Base-by-base conservation (phyloP, 257 asterid genomes). In the Schizonepeta tenuifolia region DNA sequence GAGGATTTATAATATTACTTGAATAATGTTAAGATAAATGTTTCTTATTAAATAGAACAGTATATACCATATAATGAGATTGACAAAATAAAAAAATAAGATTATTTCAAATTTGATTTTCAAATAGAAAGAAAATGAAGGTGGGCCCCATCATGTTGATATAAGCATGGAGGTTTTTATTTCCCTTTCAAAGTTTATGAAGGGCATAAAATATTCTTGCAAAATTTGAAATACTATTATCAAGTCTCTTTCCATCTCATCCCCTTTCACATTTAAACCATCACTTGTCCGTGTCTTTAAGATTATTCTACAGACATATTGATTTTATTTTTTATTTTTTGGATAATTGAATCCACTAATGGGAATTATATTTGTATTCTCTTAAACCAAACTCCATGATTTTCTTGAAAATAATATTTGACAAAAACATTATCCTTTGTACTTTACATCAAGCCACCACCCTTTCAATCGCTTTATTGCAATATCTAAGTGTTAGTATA, bases 181-280 rank as follows among this genome's bases (percentile, higher is more conserved):
- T 64, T 64, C 77, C 1, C 28, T 77, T 18, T 77, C 71, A 51
- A 76, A 46, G 4, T 54, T 69, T 14, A 14, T 54, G 44, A 14
- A 38, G 47, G 68, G 43, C 69, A 70, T 33, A 55, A 54, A 58
- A 64, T 62, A 54, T 43, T 62, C 17, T 40, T 53, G 46, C n/a
- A 53, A 69, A 58, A 17, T 51, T 47, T 75, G 60, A 61, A 49
- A 35, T 62, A 43, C 10, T 28, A 10, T 53, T 76, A 50, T 70
- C 63, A 31, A 63, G 72, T 70, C 50, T 62, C 62, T 70, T 60
- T 75, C 75, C 54, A 58, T 75, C 70, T 38, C 43, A 60, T 22
- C 26, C 50, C 58, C 5, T 13, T 62, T 21, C 36, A 58, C 41
- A 22, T 31, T 46, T 31, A 24, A 56, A 13, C 4, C 15, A 14